A percentile compares a stretch with the other conserved stretches of the same genome.
Evolutionary conservation across 495 filamentous ascomycete genomes (phyloP).

Genomic region (Lasiosphaeria hispida): DNA sequence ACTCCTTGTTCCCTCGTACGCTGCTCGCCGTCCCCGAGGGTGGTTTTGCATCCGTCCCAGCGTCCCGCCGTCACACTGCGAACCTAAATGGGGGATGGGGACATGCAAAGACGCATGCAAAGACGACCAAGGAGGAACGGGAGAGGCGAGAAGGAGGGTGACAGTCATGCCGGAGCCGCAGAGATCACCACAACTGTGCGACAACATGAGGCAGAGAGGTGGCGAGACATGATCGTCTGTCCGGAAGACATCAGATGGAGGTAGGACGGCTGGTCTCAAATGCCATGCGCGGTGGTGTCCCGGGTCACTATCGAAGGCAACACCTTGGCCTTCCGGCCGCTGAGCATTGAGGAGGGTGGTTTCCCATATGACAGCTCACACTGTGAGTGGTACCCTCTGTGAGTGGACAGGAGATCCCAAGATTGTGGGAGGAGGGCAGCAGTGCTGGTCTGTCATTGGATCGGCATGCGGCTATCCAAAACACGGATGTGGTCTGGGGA

Average conservation of each 20-base stretch:
- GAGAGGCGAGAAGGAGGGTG: slow-evolving; percentile 8
- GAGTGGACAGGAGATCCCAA: slow-evolving; percentile 5
- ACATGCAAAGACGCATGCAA: too few relatives aligned
- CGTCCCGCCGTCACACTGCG: slow-evolving; percentile 10
- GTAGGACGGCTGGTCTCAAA: slow-evolving; percentile 2
- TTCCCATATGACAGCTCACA: background rate
- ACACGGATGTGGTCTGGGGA: slow-evolving; percentile 33
- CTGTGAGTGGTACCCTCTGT: background rate
- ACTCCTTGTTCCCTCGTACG: background rate
- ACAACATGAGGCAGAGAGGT: background rate
- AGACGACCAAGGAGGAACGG: slow-evolving; percentile 2
- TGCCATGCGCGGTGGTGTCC: slow-evolving; percentile 2
- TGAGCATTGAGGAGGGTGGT: too few relatives aligned
- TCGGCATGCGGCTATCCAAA: slow-evolving; percentile 29
- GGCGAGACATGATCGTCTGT: slow-evolving; percentile 19
- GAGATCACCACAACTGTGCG: slow-evolving; percentile 21
- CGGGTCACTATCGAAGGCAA: too few relatives aligned
- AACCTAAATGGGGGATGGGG: background rate
- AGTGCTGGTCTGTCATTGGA: slow-evolving; percentile 18
- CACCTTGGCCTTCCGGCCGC: too few relatives aligned
- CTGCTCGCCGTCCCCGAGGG: background rate
- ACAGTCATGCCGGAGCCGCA: slow-evolving; percentile 18
- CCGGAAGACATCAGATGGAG: slow-evolving; percentile 17
- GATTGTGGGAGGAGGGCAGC: slow-evolving; percentile 16
- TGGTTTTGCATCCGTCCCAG: slow-evolving; percentile 7